Percentiles rank a stretch among this genome's conserved stretches.
phyloP scores from a whole-genome alignment of 257 asterid species.

The Haberlea rhodopensis region DNA sequence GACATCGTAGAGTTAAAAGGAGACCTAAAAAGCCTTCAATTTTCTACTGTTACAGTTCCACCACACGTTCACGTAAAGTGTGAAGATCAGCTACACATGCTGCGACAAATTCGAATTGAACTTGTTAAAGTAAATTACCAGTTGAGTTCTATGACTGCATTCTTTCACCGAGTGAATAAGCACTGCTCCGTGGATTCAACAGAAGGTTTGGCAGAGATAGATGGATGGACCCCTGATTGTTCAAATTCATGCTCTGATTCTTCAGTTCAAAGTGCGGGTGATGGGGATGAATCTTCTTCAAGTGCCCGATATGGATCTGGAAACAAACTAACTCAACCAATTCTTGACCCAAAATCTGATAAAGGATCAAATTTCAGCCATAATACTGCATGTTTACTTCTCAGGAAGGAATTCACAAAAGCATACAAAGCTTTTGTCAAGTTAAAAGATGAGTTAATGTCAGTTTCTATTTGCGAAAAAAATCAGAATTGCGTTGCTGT shows the following conservation, averaged over 20 bases:
- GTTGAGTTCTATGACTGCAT: conserved; percentile 32
- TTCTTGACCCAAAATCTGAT: conserved; percentile 23
- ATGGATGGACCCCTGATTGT: conserved; percentile 36
- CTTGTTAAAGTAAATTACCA: conserved; percentile 37
- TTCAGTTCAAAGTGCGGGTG: conserved; percentile 34
- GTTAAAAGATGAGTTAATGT: conserved; percentile 36
- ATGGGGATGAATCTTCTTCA: conserved; percentile 25
- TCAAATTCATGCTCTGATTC: conserved; percentile 36
- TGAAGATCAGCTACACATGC: conserved; percentile 30
- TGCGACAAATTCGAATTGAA: conserved; percentile 38
- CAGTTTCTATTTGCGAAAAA: conserved; percentile 25
- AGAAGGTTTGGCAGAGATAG: conserved; percentile 27
- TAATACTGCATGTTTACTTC: conserved; percentile 24
- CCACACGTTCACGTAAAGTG: conserved; percentile 18
- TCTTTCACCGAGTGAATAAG: conserved; percentile 30
- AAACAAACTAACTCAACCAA: conserved; percentile 23
- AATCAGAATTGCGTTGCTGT: conserved; percentile 22
- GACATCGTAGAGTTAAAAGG: too few relatives aligned
- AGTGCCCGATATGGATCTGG: conserved; percentile 6
- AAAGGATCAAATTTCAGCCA: conserved; percentile 23
- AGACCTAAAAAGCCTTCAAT: conserved; percentile 23
- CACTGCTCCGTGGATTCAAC: conserved; percentile 18
- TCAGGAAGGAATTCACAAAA: conserved; percentile 37
- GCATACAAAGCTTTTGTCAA: conserved; percentile 35
- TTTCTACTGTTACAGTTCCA: conserved; percentile 22